Evolutionary conservation across 768 basidiomycete genomes (phyloP), one percentile per base, ranked within the genome.

Genomic region (Pleurotus tuber-regium): DNA sequence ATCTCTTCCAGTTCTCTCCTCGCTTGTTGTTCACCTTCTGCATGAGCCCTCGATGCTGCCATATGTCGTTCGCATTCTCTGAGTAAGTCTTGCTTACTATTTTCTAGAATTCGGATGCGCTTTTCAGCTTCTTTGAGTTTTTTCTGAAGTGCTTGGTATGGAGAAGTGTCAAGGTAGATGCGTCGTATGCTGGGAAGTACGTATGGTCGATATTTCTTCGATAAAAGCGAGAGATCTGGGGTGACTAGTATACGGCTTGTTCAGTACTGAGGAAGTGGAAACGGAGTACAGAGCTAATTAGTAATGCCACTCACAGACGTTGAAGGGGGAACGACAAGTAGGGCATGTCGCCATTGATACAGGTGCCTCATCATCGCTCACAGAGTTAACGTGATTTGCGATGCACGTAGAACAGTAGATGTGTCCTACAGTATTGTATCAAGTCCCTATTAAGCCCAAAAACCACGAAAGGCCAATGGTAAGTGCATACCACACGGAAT

Each of bases 151-250:
- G 44, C 56, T 19, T 58, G 57, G 35, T 59, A 46, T 18, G 53
- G 56, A n/a, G 63, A 43, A 19, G 58, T 40, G 57, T 77, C 75
- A 48, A 79, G 54, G 58, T 76, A 82, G n/a, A 83, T 68, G 54
- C 78, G 75, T 51, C 79, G 73, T 12, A 82, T 63, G 42, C 67
- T 65, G 4, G 77, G 72, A 3, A 70, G 39, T 28, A 81, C 65
- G 58, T 72, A 80, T 33, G 66, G 64, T 59, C 78, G 78, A 57
- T 78, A 77, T 60, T 76, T 77, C 54, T 69, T 64, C 4, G 79
- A 77, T 16, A 83, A 67, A 48, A 71, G 74, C 4, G 70, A 67
- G 16, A 74, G 61, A 67, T 79, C 61, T 10, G 58, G 62, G n/a
- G 44, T 54, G 14, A n/a, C 5, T 48, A 33, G n/a, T n/a, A n/a